These are phyloP conservation scores for Populus pruinosa DNA, from an alignment of 345 rosid genomes.

Conservation along the genomic window DNA sequence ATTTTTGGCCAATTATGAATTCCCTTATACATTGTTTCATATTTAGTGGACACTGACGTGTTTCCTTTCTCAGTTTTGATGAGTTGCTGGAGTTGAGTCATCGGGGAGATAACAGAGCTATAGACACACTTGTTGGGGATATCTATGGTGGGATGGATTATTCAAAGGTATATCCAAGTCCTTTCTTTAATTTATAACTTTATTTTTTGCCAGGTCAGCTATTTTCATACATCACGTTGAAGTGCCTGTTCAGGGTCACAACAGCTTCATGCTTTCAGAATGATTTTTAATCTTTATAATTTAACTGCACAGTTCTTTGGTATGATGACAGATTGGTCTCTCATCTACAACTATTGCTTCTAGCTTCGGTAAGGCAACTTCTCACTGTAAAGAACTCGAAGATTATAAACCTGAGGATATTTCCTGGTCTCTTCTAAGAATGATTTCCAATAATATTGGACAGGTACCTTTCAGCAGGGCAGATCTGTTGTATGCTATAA, in stretches of 20 bases:
- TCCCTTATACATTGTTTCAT: not conserved
- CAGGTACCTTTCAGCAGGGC: slow-evolving; percentile 49
- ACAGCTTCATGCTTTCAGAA: not conserved
- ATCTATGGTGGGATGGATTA: slow-evolving; percentile 96
- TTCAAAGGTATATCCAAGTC: slow-evolving; percentile 56
- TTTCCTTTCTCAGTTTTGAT: slow-evolving; percentile 60
- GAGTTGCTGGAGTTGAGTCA: slow-evolving; percentile 95
- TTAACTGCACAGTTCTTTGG: not conserved
- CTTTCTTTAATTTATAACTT: not conserved
- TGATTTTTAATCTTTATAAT: slow-evolving; percentile 7
- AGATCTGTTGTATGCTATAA: not conserved
- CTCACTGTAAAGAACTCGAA: slow-evolving; percentile 84
- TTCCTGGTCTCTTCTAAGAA: slow-evolving; percentile 89
- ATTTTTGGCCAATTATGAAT: not conserved
- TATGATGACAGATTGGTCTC: slow-evolving; percentile 67
- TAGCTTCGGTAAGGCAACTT: slow-evolving; percentile 92
- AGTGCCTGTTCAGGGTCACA: slow-evolving; percentile 1
- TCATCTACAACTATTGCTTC: slow-evolving; percentile 98
- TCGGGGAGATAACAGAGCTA: slow-evolving; percentile 81
- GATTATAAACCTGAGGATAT: slow-evolving; percentile 97
- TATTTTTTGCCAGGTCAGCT: not conserved
- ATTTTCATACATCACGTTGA: not conserved
- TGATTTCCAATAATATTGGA: slow-evolving; percentile 97
- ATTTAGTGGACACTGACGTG: not conserved
- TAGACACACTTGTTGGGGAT: slow-evolving; percentile 99